Percentiles rank a stretch among this genome's conserved stretches.
These are phyloP conservation scores for Strobilomyces dryophilus DNA, from an alignment of 768 basidiomycete species.

Conservation along the genomic window DNA sequence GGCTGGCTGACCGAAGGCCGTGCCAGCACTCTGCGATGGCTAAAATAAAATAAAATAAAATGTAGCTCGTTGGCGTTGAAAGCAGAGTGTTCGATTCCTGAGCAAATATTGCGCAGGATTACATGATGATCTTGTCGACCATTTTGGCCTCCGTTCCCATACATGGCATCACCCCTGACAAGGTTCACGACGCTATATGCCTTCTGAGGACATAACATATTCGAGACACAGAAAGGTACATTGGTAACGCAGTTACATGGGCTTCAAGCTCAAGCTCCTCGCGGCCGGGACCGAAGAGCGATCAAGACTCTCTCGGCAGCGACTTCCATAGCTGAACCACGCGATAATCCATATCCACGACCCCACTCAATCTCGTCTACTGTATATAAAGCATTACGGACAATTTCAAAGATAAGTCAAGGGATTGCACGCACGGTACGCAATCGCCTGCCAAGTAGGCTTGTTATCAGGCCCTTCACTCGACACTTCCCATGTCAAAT, in stretches of 20 bases:
- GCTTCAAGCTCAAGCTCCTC: background rate
- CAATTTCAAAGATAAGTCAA: background rate
- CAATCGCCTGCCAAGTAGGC: conserved; percentile 24
- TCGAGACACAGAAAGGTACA: too few species aligned
- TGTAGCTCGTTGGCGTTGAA: background rate
- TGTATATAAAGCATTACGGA: conserved; percentile 3
- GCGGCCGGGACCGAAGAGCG: background rate
- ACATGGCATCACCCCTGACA: conserved; percentile 14
- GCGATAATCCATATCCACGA: conserved; percentile 15
- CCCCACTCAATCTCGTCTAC: conserved; percentile 22
- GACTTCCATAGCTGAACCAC: conserved; percentile 20
- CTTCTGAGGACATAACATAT: too few species aligned
- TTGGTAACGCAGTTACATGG: background rate
- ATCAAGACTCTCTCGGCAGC: conserved; percentile 18
- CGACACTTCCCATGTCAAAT: conserved; percentile 17
- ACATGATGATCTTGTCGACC: conserved; percentile 6
- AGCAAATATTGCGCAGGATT: background rate
- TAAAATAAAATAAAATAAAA: background rate
- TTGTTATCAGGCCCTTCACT: conserved; percentile 15
- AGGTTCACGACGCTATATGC: too few species aligned
- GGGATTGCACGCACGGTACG: conserved; percentile 14
- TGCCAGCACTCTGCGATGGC: background rate
- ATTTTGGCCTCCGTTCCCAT: conserved; percentile 8
- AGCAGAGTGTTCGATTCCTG: background rate
- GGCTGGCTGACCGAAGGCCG: background rate